These are phyloP conservation scores for Acanthamoeba lenticulata DNA, from an alignment of 208 protist species.

Conservation along the genomic window DNA sequence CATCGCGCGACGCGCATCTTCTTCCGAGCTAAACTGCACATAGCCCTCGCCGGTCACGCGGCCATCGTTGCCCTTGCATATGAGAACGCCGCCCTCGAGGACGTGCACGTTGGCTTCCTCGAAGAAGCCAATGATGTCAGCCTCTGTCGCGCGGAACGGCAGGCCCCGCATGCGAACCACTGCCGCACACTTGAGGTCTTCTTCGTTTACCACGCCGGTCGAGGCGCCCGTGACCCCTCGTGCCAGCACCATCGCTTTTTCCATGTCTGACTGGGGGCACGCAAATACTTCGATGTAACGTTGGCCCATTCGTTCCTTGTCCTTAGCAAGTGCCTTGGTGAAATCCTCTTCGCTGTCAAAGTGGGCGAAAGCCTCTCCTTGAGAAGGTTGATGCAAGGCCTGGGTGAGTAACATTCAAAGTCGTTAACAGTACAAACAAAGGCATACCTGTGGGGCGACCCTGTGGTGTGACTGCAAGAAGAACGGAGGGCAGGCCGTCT, in stretches of 20 bases:
- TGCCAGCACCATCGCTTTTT: not conserved
- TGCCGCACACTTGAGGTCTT: not conserved
- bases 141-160: not conserved
- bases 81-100: not conserved
- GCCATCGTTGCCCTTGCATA: not conserved
- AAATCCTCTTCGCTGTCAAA: not conserved
- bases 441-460: not conserved
- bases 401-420: not conserved
- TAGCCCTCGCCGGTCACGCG: constrained; percentile 11
- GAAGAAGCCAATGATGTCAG: not conserved
- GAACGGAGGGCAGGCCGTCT: not conserved
- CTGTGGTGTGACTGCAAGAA: not conserved
- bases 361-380: not conserved
- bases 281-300: constrained; percentile 40
- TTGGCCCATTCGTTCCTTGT: constrained; percentile 44
- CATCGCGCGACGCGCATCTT: not conserved
- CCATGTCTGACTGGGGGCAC: constrained; percentile 23
- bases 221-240: not conserved
- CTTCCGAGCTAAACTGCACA: constrained; percentile 20
- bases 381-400: not conserved
- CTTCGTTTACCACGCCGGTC: not conserved
- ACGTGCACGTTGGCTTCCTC: not conserved
- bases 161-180: constrained; percentile 39
- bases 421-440: too few species aligned
- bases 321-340: not conserved